A percentile compares a stretch with the other conserved stretches of the same genome.
These are phyloP conservation scores for Hymenotorrendiella dingleyae DNA, from an alignment of 2,329 filamentous ascomycete species.

Conservation along the genomic window DNA sequence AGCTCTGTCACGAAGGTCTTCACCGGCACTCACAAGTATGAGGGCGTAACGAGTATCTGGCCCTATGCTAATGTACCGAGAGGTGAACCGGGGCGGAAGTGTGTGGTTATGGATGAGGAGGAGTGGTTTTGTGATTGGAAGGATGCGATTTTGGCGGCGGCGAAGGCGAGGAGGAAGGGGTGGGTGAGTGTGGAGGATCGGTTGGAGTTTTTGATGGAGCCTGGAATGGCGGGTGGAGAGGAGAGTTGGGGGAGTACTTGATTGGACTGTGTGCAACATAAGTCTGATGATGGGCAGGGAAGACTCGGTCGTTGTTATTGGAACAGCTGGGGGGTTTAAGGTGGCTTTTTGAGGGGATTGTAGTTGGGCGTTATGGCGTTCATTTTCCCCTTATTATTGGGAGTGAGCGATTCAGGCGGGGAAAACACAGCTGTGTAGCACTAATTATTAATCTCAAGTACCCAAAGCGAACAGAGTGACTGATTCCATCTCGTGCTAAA, in stretches of 20 bases:
- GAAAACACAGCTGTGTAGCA: too few relatives aligned
- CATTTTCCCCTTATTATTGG: too few relatives aligned
- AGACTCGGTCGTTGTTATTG: too few relatives aligned
- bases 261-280: not conserved
- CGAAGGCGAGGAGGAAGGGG: slow-evolving; percentile 18
- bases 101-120: slow-evolving; percentile 50
- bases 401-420: too few relatives aligned
- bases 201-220: slow-evolving; percentile 28
- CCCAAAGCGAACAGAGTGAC: too few relatives aligned
- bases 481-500: too few relatives aligned
- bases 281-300: not conserved
- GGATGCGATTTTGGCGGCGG: slow-evolving; percentile 37
- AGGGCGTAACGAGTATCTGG: slow-evolving; percentile 51
- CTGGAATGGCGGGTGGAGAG: slow-evolving; percentile 9
- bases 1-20: slow-evolving; percentile 47
- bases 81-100: slow-evolving; percentile 39
- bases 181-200: slow-evolving; percentile 29
- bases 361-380: too few relatives aligned
- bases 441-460: too few relatives aligned
- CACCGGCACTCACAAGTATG: slow-evolving; percentile 47
- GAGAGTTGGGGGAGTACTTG: not conserved
- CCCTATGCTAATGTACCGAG: slow-evolving; percentile 45
- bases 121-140: slow-evolving; percentile 50
- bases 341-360: too few relatives aligned
- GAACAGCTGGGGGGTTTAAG: too few relatives aligned